phyloP scores from a whole-genome alignment of 441 rosid species.

The Jatropha podagrica region DNA sequence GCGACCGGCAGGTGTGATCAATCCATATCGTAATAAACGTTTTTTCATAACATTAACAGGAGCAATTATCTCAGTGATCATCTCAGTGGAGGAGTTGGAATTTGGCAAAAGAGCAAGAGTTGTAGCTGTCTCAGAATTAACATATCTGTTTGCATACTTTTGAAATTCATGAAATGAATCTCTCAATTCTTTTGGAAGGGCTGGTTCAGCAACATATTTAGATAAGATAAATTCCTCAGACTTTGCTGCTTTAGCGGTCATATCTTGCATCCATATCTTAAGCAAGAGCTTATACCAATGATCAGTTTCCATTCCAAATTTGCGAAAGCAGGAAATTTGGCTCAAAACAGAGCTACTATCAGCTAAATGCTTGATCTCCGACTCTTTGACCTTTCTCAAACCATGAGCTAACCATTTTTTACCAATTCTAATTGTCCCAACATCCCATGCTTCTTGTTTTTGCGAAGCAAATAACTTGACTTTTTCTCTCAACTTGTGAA shows the following conservation, averaged over 20 bases:
- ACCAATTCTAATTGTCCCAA: constrained; percentile 76
- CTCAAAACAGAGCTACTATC: constrained; percentile 60
- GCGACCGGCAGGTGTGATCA: constrained; percentile 60
- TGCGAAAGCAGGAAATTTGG: constrained; percentile 72
- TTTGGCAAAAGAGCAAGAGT: constrained; percentile 61
- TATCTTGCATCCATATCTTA: constrained; percentile 78
- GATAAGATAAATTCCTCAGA: constrained; percentile 72
- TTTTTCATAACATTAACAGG: constrained; percentile 69
- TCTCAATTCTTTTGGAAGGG: constrained; percentile 71
- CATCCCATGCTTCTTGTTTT: constrained; percentile 83
- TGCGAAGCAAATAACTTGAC: constrained; percentile 64
- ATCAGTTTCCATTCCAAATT: constrained; percentile 92
- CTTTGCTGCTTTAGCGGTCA: constrained; percentile 47
- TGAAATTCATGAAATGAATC: constrained; percentile 77
- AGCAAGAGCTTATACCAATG: constrained; percentile 85
- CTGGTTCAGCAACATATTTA: constrained; percentile 66
- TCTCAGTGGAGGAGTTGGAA: constrained; percentile 34
- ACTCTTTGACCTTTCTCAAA: constrained; percentile 86
- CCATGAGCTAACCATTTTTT: constrained; percentile 95
- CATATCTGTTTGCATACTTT: constrained; percentile 59
- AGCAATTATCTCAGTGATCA: constrained; percentile 55
- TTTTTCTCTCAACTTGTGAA: constrained; percentile 90
- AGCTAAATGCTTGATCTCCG: constrained; percentile 83
- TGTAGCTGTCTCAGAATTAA: constrained; percentile 70
- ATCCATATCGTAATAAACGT: constrained; percentile 74